Percentiles rank a stretch among this genome's conserved stretches.
Evolutionary conservation across 2,329 filamentous ascomycete genomes (phyloP).

Genomic region (Hypoxylon sp.): DNA sequence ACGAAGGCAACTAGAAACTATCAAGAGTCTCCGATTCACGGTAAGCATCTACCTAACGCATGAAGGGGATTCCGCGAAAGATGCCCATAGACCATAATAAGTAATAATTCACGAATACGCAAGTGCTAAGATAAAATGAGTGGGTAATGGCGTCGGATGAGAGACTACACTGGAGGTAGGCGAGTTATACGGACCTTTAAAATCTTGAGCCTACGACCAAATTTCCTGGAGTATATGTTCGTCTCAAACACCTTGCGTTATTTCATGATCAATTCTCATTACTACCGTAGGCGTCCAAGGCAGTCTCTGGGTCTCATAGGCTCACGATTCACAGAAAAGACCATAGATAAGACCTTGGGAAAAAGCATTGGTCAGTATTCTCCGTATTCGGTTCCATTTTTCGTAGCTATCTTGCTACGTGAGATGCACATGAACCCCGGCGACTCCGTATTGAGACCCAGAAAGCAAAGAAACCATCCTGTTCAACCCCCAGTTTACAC

Average conservation of each 20-base stretch:
- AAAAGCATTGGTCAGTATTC: constrained; percentile 49
- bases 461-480: constrained; percentile 69
- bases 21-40: no score
- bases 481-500: constrained; percentile 59
- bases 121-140: no score
- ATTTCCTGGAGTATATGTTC: not conserved
- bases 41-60: no score
- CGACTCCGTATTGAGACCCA: constrained; percentile 72
- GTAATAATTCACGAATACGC: no score
- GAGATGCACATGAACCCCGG: constrained; percentile 73
- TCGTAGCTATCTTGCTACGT: constrained; percentile 63
- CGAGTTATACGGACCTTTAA: not conserved
- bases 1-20: no score
- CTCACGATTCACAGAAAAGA: constrained; percentile 13
- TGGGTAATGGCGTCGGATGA: no score
- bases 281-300: not conserved
- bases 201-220: not conserved
- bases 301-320: constrained; percentile 1
- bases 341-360: constrained; percentile 17
- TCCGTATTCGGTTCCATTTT: constrained; percentile 53
- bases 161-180: not conserved
- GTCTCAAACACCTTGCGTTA: not conserved
- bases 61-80: no score
- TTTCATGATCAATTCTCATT: not conserved
- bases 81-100: no score